Base-by-base conservation (phyloP, 441 rosid genomes). In the Gossypium gossypioides region DNA sequence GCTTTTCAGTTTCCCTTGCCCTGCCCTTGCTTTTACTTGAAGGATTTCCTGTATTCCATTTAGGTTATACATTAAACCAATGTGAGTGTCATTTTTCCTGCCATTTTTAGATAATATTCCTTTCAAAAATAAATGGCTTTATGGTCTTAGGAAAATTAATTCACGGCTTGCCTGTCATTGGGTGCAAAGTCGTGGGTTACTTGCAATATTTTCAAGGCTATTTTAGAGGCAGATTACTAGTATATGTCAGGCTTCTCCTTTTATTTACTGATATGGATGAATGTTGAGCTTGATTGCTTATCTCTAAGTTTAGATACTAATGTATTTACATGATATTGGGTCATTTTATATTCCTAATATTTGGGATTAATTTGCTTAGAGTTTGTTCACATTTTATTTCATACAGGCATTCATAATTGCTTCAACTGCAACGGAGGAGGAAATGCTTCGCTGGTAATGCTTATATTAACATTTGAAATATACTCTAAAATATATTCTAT, bases 321-420 rank as follows among this genome's bases (percentile, higher is more conserved):
- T 12, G 9, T 63, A 42, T 40, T 19, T 10, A 34, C 62, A 57
- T 57, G n/a, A 24, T 24, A 57, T 13, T 57, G 61, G 62, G 62
- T 57, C 62, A 24, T 57, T 57, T 57, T 57, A 57, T 74, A 54
- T 42, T 66, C 21, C 22, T 25, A 3, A 29, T 10, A 9, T 74
- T 48, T 72, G 24, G 42, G 62, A 68, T 76, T 68, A 27, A 77
- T 75, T 77, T 64, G 48, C 76, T 74, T 61, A 72, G 46, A 21
- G 8, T 9, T 69, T 32, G 54, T 40, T 69, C 42, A 37, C 71
- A 22, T 4, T 79, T n/a, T 61, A 52, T 71, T 75, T 21, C 72
- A 74, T 37, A 75, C 88, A 91, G 98, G 97, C 96, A 68, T 94
- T 91, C 81, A 94, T 94, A 61, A 94, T 88, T 84, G 96, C 96